Evolutionary conservation across 2,329 filamentous ascomycete genomes (phyloP), one percentile per base, ranked within the genome.

Genomic region (Talaromyces sp.): DNA sequence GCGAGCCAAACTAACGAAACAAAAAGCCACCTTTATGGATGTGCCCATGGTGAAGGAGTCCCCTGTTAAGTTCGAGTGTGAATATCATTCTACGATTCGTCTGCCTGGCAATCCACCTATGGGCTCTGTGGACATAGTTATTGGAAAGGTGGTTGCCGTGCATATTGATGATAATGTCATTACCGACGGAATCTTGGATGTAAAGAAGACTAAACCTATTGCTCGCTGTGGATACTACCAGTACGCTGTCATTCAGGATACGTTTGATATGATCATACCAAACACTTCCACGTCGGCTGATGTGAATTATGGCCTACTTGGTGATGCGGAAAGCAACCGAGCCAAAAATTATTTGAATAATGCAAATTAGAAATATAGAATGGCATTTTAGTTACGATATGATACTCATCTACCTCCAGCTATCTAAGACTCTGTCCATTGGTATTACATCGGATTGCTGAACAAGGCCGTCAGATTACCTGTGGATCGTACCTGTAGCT

Each of bases 1-100:
- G 43, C 70, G 68, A 7, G 81, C 80, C 0, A 75, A 77, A 0
- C 65, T 87, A 13, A 77, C 77, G 46, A 85, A 85, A 70, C 74
- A 78, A 19, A 72, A 3, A 17, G 77, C 77, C 1, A 70, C 51
- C 1, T 35, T 78, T 0, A 72, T 78, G 14, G 66, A 75, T 3
- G 74, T 83, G 2, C 77, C 81, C 0, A 83, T 86, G 58, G 83
- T 86, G 1, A 75, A 75, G 60, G 72, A 73, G 2, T 80, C 76
- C n/a, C 84, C 84, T 0, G 78, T 87, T 2, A 78, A 80, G 55
- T 86, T 86, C 64, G 84, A 86, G 69, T 86, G 84, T 68, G 76
- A 78, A 63, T 82, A 84, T 64, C 79, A 86, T 64, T 75, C 75
- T 1, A 86, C 83, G 0, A 56, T 86, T 1, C 70, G 82, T 1